Evolutionary conservation across 179 eudicot genomes (phyloP).

Genomic region (Drosera spatulata): DNA sequence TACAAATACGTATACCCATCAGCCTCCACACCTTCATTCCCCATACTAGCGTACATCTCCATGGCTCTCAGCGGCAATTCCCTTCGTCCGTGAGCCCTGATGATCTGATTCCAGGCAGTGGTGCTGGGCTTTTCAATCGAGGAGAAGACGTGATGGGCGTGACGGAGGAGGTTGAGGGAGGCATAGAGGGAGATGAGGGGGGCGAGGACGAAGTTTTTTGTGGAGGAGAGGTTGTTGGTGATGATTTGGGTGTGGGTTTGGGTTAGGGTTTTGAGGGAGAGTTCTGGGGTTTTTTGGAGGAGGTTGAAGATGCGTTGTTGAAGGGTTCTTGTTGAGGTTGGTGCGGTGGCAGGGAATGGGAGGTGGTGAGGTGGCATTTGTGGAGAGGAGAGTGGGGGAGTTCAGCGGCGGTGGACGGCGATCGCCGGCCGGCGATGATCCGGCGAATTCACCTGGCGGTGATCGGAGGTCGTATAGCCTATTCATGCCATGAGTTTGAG

Average conservation of each 20-base stretch:
- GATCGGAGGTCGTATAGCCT: too few relatives aligned
- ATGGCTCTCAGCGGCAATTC: slow-evolving; percentile 19
- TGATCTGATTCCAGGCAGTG: slow-evolving; percentile 47
- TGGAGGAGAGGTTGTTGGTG: slow-evolving; percentile 30
- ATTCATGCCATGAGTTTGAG: too few relatives aligned
- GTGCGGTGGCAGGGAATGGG: slow-evolving; percentile 16
- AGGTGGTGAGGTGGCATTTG: too few relatives aligned
- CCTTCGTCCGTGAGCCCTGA: slow-evolving; percentile 22
- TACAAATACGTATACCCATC: slow-evolving; percentile 47
- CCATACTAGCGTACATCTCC: slow-evolving; percentile 26
- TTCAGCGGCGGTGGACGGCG: too few relatives aligned
- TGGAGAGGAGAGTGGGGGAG: too few relatives aligned
- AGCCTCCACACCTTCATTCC: slow-evolving; percentile 16
- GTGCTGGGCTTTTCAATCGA: slow-evolving; percentile 33
- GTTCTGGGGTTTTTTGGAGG: slow-evolving; percentile 23
- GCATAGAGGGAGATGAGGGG: slow-evolving; percentile 29
- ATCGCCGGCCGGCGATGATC: too few relatives aligned
- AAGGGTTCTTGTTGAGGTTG: slow-evolving; percentile 22
- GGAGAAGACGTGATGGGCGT: slow-evolving; percentile 30
- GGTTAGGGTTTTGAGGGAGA: slow-evolving; percentile 10
- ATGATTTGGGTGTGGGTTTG: slow-evolving; percentile 56
- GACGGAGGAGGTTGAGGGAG: slow-evolving; percentile 15
- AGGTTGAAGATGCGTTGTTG: slow-evolving; percentile 43
- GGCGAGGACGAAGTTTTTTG: slow-evolving; percentile 30
- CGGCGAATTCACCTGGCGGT: too few relatives aligned